These are phyloP conservation scores for Neofusicoccum parvum DNA, from an alignment of 2,329 filamentous ascomycete genomes.

Conservation along the genomic window DNA sequence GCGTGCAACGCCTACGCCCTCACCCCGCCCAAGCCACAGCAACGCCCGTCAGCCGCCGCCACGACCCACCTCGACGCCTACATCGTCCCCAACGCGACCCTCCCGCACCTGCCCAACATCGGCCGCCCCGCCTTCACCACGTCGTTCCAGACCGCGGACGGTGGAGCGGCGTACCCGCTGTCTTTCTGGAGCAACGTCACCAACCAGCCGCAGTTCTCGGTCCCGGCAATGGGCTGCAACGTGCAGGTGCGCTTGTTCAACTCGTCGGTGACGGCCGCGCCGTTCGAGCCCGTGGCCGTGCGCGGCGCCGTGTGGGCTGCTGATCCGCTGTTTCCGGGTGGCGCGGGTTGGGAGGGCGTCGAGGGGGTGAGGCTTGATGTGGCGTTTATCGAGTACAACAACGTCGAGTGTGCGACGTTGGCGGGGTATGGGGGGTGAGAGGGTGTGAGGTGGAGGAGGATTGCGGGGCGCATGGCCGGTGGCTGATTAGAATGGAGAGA, in stretches of 20 bases:
- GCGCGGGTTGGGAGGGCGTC: conserved; percentile 26
- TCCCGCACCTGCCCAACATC: not conserved
- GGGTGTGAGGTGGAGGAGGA: no score
- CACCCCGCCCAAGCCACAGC: not conserved
- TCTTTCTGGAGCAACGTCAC: conserved; percentile 54
- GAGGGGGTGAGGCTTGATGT: conserved; percentile 40
- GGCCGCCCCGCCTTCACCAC: conserved; percentile 19
- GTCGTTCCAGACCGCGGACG: conserved; percentile 29
- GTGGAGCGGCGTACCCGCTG: conserved; percentile 38
- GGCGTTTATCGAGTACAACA: conserved; percentile 46
- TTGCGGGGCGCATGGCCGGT: not conserved
- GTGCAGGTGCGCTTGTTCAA: conserved; percentile 51
- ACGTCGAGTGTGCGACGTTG: conserved; percentile 29
- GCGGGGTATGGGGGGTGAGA: conserved; percentile 23
- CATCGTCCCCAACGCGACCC: conserved; percentile 24
- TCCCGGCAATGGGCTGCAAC: conserved; percentile 44
- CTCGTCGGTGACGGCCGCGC: conserved; percentile 43
- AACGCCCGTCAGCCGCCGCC: not conserved
- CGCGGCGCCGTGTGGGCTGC: conserved; percentile 35
- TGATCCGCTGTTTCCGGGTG: conserved; percentile 33
- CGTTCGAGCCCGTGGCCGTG: conserved; percentile 36
- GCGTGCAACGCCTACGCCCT: conserved; percentile 52
- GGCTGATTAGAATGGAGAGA: no score
- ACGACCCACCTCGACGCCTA: conserved; percentile 27
- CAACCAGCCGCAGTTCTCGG: conserved; percentile 55